Evolutionary conservation across 768 basidiomycete genomes (phyloP).

Genomic region (Arthromyces matolae): DNA sequence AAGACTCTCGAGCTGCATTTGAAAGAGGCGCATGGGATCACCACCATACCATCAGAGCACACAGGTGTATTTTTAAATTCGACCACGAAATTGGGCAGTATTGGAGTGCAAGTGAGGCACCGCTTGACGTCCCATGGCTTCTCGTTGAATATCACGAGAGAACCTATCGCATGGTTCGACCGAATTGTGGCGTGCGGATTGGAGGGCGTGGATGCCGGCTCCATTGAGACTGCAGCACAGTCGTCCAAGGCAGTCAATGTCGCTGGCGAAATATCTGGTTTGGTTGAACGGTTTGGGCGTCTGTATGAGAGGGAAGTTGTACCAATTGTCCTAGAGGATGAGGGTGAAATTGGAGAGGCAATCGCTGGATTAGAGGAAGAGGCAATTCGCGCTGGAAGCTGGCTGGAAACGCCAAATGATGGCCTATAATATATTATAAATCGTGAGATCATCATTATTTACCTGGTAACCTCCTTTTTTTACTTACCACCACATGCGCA

Average conservation of each 20-base stretch:
- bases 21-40: conserved; percentile 53
- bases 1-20: conserved; percentile 64
- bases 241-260: conserved; percentile 38
- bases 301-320: conserved; percentile 48
- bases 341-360: conserved; percentile 44
- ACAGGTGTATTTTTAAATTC: conserved; percentile 87
- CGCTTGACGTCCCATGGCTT: conserved; percentile 95
- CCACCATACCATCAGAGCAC: conserved; percentile 61
- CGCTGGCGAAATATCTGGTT: conserved; percentile 46
- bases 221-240: conserved; percentile 49
- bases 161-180: conserved; percentile 85
- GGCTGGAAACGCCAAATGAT: conserved; percentile 32
- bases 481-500: conserved; percentile 31
- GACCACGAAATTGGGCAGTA: conserved; percentile 87
- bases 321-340: conserved; percentile 36
- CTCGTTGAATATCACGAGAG: conserved; percentile 81
- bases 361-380: conserved; percentile 47
- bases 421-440: too few species aligned
- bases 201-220: conserved; percentile 74
- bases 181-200: conserved; percentile 89
- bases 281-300: conserved; percentile 46
- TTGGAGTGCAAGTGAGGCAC: conserved; percentile 95
- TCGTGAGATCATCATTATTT: too few species aligned
- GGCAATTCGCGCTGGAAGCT: conserved; percentile 38
- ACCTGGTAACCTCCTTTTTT: background rate